Evolutionary conservation across 768 basidiomycete species (phyloP).

Genomic region (Rhodotorula kratochvilovae): DNA sequence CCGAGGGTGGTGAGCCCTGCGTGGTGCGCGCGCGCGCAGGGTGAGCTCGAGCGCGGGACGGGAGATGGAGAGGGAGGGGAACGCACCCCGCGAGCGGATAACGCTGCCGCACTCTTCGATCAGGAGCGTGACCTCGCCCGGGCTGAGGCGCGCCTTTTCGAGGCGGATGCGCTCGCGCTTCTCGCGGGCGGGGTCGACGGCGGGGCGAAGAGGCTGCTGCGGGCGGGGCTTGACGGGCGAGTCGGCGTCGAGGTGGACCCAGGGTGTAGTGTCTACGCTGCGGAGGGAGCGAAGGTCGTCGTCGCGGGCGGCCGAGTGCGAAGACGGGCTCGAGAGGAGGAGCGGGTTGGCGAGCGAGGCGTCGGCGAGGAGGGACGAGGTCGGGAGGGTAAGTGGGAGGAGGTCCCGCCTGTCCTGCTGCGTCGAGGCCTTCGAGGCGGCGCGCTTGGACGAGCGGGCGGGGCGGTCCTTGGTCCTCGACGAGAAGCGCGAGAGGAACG

Average conservation of each 20-base stretch:
- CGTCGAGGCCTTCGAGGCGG: neutral
- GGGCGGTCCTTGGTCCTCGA: neutral
- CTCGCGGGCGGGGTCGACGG: neutral
- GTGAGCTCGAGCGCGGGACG: too few species aligned
- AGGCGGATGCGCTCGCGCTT: slow-evolving; percentile 1
- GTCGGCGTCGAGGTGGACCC: slow-evolving; percentile 7
- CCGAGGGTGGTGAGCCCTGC: slow-evolving; percentile 32
- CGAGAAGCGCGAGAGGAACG: slow-evolving; percentile 17
- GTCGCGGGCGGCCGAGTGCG: neutral
- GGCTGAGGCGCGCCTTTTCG: slow-evolving; percentile 10
- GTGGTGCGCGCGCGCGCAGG: too few species aligned
- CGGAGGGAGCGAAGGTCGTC: neutral
- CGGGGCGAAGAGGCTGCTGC: too few species aligned
- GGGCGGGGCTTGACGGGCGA: neutral
- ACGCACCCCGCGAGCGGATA: slow-evolving; percentile 15
- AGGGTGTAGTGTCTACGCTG: neutral
- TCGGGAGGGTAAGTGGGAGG: slow-evolving; percentile 2
- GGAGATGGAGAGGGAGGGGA: neutral
- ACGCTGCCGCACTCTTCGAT: slow-evolving; percentile 12
- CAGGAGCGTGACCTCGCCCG: neutral
- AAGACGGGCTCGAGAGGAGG: neutral
- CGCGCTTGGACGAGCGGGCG: neutral
- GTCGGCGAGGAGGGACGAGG: slow-evolving; percentile 14
- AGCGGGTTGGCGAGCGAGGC: slow-evolving; percentile 1
- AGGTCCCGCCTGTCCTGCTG: neutral